Percentiles rank a stretch among this genome's conserved stretches.
Conservation (phyloP, 768 basidiomycete species). For the Trametes elegans region DNA sequence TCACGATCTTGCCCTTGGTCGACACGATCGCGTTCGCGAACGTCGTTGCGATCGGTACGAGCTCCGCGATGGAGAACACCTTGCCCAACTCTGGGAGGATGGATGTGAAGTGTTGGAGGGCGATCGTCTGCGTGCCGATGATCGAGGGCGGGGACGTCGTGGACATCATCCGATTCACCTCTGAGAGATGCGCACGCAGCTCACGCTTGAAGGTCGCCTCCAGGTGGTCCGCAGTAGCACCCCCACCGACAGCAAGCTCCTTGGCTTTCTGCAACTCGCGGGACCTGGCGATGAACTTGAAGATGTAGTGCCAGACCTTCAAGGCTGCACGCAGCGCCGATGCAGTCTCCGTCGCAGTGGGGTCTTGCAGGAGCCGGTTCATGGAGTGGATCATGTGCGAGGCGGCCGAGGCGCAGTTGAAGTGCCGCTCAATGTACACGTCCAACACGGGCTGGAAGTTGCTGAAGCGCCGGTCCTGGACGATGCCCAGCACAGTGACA, state of each 20-base stretch:
- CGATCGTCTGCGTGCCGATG: slow-evolving; percentile 94
- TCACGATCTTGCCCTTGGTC: slow-evolving; percentile 82
- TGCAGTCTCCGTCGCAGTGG: slow-evolving; percentile 68
- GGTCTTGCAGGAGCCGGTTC: slow-evolving; percentile 75
- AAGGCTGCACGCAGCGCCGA: slow-evolving; percentile 82
- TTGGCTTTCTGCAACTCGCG: slow-evolving; percentile 83
- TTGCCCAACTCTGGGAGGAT: slow-evolving; percentile 85
- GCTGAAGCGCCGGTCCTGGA: slow-evolving; percentile 91
- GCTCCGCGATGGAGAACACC: slow-evolving; percentile 77
- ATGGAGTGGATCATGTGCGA: slow-evolving; percentile 86
- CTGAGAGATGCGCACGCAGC: slow-evolving; percentile 67
- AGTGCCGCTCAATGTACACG: slow-evolving; percentile 90
- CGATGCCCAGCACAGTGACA: slow-evolving; percentile 87
- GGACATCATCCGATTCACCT: slow-evolving; percentile 89
- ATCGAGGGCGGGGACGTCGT: slow-evolving; percentile 75
- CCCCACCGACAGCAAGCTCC: slow-evolving; percentile 75
- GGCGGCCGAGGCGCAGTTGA: slow-evolving; percentile 75
- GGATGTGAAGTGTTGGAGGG: slow-evolving; percentile 89
- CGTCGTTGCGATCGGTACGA: slow-evolving; percentile 81
- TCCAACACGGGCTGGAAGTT: slow-evolving; percentile 94
- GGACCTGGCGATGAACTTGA: slow-evolving; percentile 91
- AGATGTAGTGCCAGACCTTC: slow-evolving; percentile 96
- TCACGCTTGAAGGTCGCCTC: slow-evolving; percentile 86
- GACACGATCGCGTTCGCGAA: slow-evolving; percentile 83
- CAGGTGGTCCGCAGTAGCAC: slow-evolving; percentile 81